Percentiles rank a stretch among this genome's conserved stretches.
These are phyloP conservation scores for Tylopilus balloui DNA, from an alignment of 768 basidiomycete genomes.

Conservation along the genomic window DNA sequence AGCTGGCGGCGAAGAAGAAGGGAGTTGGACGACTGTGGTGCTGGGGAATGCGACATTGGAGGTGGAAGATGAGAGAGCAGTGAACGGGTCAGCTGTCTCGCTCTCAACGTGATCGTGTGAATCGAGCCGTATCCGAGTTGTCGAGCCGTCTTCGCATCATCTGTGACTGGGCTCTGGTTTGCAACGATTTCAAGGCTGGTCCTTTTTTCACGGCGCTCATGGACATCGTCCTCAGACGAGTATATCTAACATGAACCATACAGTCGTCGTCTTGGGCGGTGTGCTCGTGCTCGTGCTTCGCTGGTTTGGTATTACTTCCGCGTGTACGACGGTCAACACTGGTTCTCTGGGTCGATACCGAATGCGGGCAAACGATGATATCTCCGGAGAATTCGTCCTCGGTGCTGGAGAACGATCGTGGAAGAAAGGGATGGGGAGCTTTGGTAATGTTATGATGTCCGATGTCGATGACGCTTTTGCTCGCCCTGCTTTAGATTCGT, in stretches of 20 bases:
- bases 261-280: background rate
- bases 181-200: background rate
- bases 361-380: background rate
- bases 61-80: constrained; percentile 1
- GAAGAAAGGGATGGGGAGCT: background rate
- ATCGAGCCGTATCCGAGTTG: no score
- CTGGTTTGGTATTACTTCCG: background rate
- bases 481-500: background rate
- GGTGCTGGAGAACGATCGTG: background rate
- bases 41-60: constrained; percentile 23
- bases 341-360: background rate
- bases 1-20: constrained; percentile 78
- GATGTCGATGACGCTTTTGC: background rate
- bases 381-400: background rate
- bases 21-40: constrained; percentile 34
- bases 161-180: background rate
- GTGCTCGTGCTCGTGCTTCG: background rate
- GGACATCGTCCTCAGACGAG: background rate
- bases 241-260: background rate
- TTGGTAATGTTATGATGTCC: background rate
- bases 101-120: constrained; percentile 8
- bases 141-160: background rate
- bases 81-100: background rate
- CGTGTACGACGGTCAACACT: background rate
- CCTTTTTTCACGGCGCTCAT: background rate